phyloP scores from a whole-genome alignment of 371 early-diverging fungal genomes.

The Sporodiniella umbellata region DNA sequence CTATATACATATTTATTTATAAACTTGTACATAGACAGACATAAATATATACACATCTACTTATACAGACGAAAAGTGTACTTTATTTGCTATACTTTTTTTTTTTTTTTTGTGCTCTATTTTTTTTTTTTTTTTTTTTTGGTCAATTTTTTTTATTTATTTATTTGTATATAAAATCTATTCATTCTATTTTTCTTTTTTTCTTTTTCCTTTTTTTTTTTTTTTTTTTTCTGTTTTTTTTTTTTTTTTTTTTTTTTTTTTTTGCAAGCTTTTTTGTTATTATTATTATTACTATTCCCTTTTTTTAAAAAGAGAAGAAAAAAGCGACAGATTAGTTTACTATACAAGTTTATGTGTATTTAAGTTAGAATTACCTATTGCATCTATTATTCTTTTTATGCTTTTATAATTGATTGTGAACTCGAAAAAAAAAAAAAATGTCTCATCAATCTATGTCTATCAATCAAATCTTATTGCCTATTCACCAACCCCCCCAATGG shows the following conservation, averaged over 20 bases:
- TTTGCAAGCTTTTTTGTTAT: neutral
- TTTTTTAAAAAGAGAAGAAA: too few relatives aligned
- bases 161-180: neutral
- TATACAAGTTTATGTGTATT: too few relatives aligned
- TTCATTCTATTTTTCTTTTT: neutral
- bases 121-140: too few relatives aligned
- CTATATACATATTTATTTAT: conserved; percentile 10
- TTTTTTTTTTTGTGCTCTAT: too few relatives aligned
- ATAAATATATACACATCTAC: neutral
- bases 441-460: conserved; percentile 30
- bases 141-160: too few relatives aligned
- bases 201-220: neutral
- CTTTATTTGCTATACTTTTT: too few relatives aligned
- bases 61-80: too few relatives aligned
- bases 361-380: too few relatives aligned
- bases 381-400: neutral
- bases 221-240: neutral
- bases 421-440: conserved; percentile 17
- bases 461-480: conserved; percentile 18
- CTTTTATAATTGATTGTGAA: neutral
- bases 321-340: too few relatives aligned
- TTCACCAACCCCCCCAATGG: neutral
- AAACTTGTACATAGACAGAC: neutral
- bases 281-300: too few relatives aligned
- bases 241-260: neutral